Percentiles rank a stretch among this genome's conserved stretches.
These are phyloP conservation scores for Talaromyces sp. DNA, from an alignment of 2,329 filamentous ascomycete species.

Conservation along the genomic window DNA sequence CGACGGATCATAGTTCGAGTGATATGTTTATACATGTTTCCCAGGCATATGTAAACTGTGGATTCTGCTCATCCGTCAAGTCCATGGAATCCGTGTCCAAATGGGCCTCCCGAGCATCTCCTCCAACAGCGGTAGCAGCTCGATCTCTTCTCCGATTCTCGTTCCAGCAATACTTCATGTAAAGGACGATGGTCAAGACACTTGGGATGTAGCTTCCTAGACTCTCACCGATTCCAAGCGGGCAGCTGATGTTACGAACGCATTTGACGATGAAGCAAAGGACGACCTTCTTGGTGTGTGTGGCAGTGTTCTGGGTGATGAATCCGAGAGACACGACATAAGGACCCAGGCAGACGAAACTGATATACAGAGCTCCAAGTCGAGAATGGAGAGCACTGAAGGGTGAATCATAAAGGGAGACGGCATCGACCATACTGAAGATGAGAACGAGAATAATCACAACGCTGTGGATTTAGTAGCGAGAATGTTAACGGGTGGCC, in stretches of 20 bases:
- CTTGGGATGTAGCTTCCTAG: neutral
- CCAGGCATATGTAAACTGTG: slow-evolving; percentile 3
- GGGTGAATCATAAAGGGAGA: neutral
- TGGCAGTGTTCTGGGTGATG: neutral
- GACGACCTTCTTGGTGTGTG: neutral
- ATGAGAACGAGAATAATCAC: neutral
- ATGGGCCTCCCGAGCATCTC: neutral
- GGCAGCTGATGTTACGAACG: slow-evolving; percentile 29
- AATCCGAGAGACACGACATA: slow-evolving; percentile 35
- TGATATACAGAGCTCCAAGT: slow-evolving; percentile 31
- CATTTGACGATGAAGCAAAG: neutral
- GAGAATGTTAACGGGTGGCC: slow-evolving; percentile 43
- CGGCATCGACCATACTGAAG: neutral
- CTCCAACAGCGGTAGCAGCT: slow-evolving; percentile 22
- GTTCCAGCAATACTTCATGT: slow-evolving; percentile 35
- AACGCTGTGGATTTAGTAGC: neutral
- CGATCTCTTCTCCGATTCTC: slow-evolving; percentile 51
- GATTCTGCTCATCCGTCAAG: neutral
- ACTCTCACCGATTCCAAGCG: neutral
- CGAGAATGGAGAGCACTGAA: neutral
- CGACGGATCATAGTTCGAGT: too few species aligned
- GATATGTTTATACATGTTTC: neutral
- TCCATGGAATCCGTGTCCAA: neutral
- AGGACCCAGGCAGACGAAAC: slow-evolving; percentile 52
- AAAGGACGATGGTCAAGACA: neutral